Base-by-base conservation (phyloP, 176 grass and related monocot species). In the Rhynchospora breviuscula region DNA sequence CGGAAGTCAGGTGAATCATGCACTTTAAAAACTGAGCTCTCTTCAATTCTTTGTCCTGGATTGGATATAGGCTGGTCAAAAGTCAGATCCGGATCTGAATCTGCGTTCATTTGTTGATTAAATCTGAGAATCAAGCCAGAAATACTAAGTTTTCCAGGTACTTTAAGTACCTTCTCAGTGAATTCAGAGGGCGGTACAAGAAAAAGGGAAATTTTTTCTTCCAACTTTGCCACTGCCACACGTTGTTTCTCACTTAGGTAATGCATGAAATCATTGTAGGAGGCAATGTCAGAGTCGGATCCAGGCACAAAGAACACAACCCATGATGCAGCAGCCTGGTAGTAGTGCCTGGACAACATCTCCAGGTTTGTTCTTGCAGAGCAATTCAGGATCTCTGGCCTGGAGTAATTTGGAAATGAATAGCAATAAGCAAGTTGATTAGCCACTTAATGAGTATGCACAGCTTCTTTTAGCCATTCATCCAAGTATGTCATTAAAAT, bases 261-360 rank as follows among this genome's bases (percentile, higher is more conserved):
- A 77, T 93, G 94, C 96, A 99, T 99, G 80, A 99, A 99, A 53
- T 99, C 96, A 87, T 95, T 99, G 82, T 95, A 99, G 40, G 90
- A 91, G 80, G 59, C 23, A 79, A 99, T 95, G 81, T 99, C 89
- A 10, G 83, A 73, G 88, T 99, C 96, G 84, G 90, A 93, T 90
- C 94, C 91, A 40, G 96, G 96, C 81, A 91, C 96, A 87, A 99
- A 93, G 87, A 99, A 99, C 47, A 99, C 93, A 17, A 99, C 96
- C 96, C 96, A 95, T 63, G 89, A 90, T 65, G 79, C 74, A 59
- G 86, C 83, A 74, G 96, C 93, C 87, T 93, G 93, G 87, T 93
- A 92, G 81, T 95, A 95, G 65, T 99, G 96, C 84, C 91, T 91
- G 33, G 96, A 84, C 79, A 99, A 92, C 96, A 99, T 99, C 68